A percentile compares a stretch with the other conserved stretches of the same genome.
These are phyloP conservation scores for Ganoderma leucocontextum DNA, from an alignment of 1,284 basidiomycete species.

Conservation along the genomic window DNA sequence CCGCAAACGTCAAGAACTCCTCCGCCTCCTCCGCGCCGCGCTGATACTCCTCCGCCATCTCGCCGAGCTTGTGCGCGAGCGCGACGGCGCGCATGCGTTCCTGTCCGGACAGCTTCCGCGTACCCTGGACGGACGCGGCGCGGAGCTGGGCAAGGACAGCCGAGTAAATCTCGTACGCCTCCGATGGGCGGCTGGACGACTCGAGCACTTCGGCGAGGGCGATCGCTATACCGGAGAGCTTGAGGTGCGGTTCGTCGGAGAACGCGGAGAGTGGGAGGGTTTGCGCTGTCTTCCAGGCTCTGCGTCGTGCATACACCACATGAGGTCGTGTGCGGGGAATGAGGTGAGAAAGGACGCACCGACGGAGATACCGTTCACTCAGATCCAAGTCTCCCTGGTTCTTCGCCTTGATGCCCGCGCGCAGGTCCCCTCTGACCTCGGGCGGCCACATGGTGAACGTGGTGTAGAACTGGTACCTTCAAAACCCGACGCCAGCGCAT, in stretches of 20 bases:
- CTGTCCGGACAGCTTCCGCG: constrained; percentile 43
- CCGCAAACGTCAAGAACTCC: constrained; percentile 66
- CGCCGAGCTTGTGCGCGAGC: constrained; percentile 74
- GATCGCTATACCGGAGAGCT: constrained; percentile 75
- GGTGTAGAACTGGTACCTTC: constrained; percentile 69
- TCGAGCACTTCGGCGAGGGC: constrained; percentile 70
- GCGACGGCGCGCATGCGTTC: constrained; percentile 69
- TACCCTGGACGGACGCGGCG: constrained; percentile 20
- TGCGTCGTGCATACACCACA: constrained; percentile 38
- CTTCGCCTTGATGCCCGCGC: constrained; percentile 70
- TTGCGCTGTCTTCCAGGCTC: constrained; percentile 69
- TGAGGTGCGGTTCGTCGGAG: constrained; percentile 64
- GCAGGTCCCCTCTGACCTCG: constrained; percentile 68
- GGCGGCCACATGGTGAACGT: constrained; percentile 72
- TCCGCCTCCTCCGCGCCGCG: constrained; percentile 59
- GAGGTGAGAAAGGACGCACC: constrained; percentile 49
- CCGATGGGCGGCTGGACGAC: constrained; percentile 49
- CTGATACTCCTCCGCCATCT: constrained; percentile 54
- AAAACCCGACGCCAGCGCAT: constrained; percentile 2
- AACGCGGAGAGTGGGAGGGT: constrained; percentile 58
- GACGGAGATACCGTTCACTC: constrained; percentile 60
- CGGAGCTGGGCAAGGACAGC: constrained; percentile 49
- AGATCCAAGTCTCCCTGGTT: constrained; percentile 64
- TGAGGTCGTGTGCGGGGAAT: constrained; percentile 12
- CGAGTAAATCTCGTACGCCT: constrained; percentile 62